Conservation (phyloP, 2,329 filamentous ascomycete species). For the Arthrobotrys musiformis region DNA sequence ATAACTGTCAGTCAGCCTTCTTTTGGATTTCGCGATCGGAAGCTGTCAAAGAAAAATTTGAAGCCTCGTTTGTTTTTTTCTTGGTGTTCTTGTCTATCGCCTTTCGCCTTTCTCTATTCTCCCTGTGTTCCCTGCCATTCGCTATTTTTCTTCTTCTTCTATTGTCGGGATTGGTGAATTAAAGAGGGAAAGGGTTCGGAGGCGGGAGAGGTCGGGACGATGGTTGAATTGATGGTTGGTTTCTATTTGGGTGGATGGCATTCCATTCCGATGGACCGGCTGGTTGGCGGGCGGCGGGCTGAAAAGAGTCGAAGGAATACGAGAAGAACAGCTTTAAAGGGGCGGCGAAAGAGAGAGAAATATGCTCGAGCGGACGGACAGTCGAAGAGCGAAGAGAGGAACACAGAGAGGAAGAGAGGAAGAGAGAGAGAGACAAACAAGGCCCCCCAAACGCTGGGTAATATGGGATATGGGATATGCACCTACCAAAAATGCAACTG, state of each 20-base stretch:
- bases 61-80: neutral
- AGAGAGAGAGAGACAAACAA: neutral
- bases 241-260: slow-evolving; percentile 24
- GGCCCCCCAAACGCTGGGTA: neutral
- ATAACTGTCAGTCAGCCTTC: slow-evolving; percentile 1
- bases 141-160: slow-evolving; percentile 4
- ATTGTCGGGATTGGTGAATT: neutral
- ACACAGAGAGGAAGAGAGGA: neutral
- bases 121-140: slow-evolving; percentile 3
- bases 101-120: neutral
- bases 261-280: slow-evolving; percentile 29
- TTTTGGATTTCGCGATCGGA: neutral
- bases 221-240: neutral
- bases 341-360: neutral
- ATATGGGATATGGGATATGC: slow-evolving; percentile 12
- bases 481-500: slow-evolving; percentile 41
- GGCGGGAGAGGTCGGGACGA: neutral
- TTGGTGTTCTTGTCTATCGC: neutral
- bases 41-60: slow-evolving; percentile 13
- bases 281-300: neutral
- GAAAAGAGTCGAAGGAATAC: neutral
- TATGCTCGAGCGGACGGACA: neutral
- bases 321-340: too few relatives aligned
- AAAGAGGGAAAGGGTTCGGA: neutral
- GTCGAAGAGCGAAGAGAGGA: neutral